Conservation (phyloP, 129 eudicot genomes). For the Smallanthus sonchifolius region DNA sequence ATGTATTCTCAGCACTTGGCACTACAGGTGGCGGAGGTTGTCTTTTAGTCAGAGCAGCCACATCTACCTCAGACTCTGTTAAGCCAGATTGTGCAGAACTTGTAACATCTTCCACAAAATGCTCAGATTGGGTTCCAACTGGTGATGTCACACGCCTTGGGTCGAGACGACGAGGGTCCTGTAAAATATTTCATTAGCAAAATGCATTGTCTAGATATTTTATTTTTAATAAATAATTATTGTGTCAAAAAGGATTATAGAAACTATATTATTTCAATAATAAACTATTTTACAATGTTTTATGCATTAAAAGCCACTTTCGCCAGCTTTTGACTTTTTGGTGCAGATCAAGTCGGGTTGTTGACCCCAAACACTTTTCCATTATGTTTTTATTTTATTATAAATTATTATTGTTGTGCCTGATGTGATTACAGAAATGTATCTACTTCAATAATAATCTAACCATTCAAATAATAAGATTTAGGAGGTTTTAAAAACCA, state of each 20-base stretch:
- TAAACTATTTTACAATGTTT: not conserved
- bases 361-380: not conserved
- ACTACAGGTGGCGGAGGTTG: slow-evolving; percentile 29
- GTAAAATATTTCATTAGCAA: slow-evolving; percentile 17
- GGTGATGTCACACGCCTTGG: slow-evolving; percentile 64
- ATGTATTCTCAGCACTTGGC: slow-evolving; percentile 29
- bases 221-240: not conserved
- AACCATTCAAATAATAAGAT: not conserved
- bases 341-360: not conserved
- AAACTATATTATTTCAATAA: not conserved
- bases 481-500: not conserved
- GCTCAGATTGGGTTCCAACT: slow-evolving; percentile 46
- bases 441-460: not conserved
- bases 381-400: not conserved
- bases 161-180: slow-evolving; percentile 98
- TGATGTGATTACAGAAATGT: not conserved
- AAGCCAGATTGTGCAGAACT: slow-evolving; percentile 27
- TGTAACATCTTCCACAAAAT: slow-evolving; percentile 46
- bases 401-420: not conserved
- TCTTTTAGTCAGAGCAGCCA: slow-evolving; percentile 24
- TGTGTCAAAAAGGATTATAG: not conserved
- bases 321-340: not conserved
- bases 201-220: not conserved
- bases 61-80: slow-evolving; percentile 40
- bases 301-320: not conserved